Evolutionary conservation across 371 early-diverging fungal species (phyloP), one percentile per base, ranked within the genome.

Genomic region (Mortierella polycephala): DNA sequence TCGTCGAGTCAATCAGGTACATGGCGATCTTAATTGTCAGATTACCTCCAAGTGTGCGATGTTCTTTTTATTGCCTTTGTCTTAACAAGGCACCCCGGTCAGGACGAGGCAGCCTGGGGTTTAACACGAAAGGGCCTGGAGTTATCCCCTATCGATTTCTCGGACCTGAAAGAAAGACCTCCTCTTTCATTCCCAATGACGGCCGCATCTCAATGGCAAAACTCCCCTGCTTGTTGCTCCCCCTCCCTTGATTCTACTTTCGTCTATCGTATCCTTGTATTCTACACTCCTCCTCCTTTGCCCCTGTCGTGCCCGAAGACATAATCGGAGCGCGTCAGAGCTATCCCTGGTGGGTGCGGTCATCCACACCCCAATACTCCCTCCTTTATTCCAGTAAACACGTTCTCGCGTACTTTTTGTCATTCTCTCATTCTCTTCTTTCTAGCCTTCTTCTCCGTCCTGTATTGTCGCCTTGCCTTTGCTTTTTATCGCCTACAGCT

Each of bases 271-370:
- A 37, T 44, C 11, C 46, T 50, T 46, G 30, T 30, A 47, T 39
- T 21, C 51, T 45, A 45, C 20, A 45, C 30, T 54, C 20, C 45
- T 53, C 53, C 53, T n/a, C 40, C 41, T 45, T 40, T 50, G 49
- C 45, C 20, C 55, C 41, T 57, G 18, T 50, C 61, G 45, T 49
- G 46, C 64, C 47, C 64, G 51, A 51, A 51, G 51, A 21, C 51
- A 51, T 51, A 51, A 18, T 14, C 1, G 20, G 16, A 51, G 16
- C 51, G 9, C 51, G 20, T 20, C 51, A 16, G 51, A 51, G 20
- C n/a, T 51, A 18, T 51, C 20, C 51, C 51, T 51, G 51, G 51
- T 51, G 51, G 51, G 51, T 20, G 51, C 51, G 51, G 51, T 59
- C 60, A 44, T 45, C 46, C 46, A 13, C 41, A 20, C 57, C 40